These are phyloP conservation scores for Daldinia caldariorum DNA, from an alignment of 495 filamentous ascomycete genomes.

Conservation along the genomic window DNA sequence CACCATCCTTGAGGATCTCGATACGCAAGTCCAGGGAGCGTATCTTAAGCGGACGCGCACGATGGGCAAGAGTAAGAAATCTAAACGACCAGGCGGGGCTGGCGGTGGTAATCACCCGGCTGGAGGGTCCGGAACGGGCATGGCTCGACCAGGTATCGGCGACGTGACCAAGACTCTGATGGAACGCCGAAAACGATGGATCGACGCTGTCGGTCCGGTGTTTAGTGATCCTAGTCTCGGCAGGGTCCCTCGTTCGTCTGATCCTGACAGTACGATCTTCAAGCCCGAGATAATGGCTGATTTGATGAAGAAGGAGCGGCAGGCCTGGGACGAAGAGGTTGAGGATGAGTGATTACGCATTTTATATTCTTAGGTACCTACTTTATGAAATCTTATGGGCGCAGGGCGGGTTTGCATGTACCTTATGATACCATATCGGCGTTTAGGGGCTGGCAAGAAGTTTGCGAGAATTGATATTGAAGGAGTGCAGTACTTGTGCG, in stretches of 20 bases:
- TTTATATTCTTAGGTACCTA: neutral
- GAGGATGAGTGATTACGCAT: conserved; percentile 55
- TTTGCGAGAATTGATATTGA: conserved; percentile 5
- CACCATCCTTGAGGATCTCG: conserved; percentile 96
- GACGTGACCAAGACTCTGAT: conserved; percentile 89
- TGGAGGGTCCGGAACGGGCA: conserved; percentile 59
- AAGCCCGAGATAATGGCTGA: conserved; percentile 61
- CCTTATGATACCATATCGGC: conserved; percentile 11
- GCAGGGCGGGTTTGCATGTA: neutral
- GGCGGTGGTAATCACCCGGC: conserved; percentile 63
- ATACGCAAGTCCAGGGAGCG: conserved; percentile 92
- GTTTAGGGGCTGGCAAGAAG: neutral
- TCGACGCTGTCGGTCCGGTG: conserved; percentile 83
- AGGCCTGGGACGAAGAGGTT: conserved; percentile 78
- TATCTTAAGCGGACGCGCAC: conserved; percentile 97
- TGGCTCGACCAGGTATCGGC: conserved; percentile 84
- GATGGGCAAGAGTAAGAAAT: conserved; percentile 86
- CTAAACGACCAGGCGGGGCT: conserved; percentile 76
- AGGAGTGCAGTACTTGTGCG: neutral
- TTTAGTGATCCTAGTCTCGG: conserved; percentile 73
- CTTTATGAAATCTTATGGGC: neutral
- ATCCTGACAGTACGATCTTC: conserved; percentile 68
- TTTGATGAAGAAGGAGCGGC: conserved; percentile 72
- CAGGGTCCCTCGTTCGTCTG: conserved; percentile 57
- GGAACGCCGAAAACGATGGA: conserved; percentile 88